Evolutionary conservation across 2,329 filamentous ascomycete genomes (phyloP).

Genomic region (Drechslerella coelobrocha): DNA sequence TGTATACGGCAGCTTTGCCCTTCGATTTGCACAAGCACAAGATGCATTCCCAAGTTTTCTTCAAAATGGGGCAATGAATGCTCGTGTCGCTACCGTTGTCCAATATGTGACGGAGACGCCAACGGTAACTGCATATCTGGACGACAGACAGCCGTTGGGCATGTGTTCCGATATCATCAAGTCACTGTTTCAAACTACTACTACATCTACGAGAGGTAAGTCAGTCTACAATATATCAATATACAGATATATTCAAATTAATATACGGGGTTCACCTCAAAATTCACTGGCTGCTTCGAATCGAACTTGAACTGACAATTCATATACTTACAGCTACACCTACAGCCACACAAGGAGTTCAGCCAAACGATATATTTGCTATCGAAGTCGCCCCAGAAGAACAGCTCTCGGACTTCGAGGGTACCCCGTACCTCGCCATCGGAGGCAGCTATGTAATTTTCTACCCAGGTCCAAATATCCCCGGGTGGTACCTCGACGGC

Average conservation of each 20-base stretch:
- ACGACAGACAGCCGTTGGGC: background rate
- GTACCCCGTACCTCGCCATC: slow-evolving; percentile 22
- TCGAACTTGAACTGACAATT: background rate
- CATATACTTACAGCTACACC: background rate
- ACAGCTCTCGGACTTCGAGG: background rate
- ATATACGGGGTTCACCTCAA: background rate
- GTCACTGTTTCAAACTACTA: background rate
- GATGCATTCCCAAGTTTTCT: too few species aligned
- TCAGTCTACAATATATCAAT: background rate
- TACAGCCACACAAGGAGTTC: slow-evolving; percentile 7
- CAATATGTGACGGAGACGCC: slow-evolving; percentile 18
- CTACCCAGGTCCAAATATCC: slow-evolving; percentile 9
- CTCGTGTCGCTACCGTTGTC: background rate
- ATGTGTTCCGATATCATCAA: background rate
- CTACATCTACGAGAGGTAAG: background rate
- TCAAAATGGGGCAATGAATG: too few species aligned
- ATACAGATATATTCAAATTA: background rate
- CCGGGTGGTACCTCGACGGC: slow-evolving; percentile 21
- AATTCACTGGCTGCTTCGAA: background rate
- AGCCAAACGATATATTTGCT: slow-evolving; percentile 12
- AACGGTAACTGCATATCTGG: slow-evolving; percentile 16
- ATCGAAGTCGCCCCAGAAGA: slow-evolving; percentile 14
- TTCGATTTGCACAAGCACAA: background rate
- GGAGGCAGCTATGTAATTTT: slow-evolving; percentile 3
- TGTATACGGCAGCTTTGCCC: background rate